Evolutionary conservation across 768 basidiomycete genomes (phyloP).

Genomic region (Suillus variegatus): DNA sequence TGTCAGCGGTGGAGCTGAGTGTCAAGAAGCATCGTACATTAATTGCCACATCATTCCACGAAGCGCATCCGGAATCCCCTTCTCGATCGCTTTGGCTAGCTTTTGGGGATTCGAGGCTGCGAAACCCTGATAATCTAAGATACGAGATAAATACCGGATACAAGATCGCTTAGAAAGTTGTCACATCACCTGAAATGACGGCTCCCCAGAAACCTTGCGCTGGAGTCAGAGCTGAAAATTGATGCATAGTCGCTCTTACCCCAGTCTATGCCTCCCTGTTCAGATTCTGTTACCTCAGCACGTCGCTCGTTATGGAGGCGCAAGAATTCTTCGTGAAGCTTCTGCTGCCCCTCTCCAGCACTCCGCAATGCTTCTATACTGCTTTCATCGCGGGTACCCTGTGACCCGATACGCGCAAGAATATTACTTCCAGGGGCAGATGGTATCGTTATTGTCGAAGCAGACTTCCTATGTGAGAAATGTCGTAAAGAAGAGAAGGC

Average conservation of each 20-base stretch:
- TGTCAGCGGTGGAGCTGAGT: slow-evolving; percentile 14
- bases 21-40: slow-evolving; percentile 55
- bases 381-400: slow-evolving; percentile 43
- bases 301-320: slow-evolving; percentile 61
- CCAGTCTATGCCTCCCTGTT: slow-evolving; percentile 70
- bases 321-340: slow-evolving; percentile 76
- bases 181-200: slow-evolving; percentile 75
- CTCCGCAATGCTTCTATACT: slow-evolving; percentile 40
- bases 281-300: slow-evolving; percentile 36
- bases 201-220: slow-evolving; percentile 88
- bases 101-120: slow-evolving; percentile 78
- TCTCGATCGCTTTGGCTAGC: slow-evolving; percentile 87
- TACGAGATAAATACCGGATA: slow-evolving; percentile 11
- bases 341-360: slow-evolving; percentile 66
- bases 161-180: slow-evolving; percentile 1
- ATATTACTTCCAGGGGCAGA: slow-evolving; percentile 46
- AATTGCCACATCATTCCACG: slow-evolving; percentile 97
- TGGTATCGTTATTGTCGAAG: slow-evolving; percentile 55
- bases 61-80: slow-evolving; percentile 84
- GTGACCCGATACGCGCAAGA: slow-evolving; percentile 52
- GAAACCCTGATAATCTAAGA: slow-evolving; percentile 82
- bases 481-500: slow-evolving; percentile 24
- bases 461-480: slow-evolving; percentile 59
- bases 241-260: slow-evolving; percentile 44
- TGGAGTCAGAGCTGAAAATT: not conserved